These are phyloP conservation scores for Spongiforma sp. DNA, from an alignment of 1,284 basidiomycete genomes.

Conservation along the genomic window DNA sequence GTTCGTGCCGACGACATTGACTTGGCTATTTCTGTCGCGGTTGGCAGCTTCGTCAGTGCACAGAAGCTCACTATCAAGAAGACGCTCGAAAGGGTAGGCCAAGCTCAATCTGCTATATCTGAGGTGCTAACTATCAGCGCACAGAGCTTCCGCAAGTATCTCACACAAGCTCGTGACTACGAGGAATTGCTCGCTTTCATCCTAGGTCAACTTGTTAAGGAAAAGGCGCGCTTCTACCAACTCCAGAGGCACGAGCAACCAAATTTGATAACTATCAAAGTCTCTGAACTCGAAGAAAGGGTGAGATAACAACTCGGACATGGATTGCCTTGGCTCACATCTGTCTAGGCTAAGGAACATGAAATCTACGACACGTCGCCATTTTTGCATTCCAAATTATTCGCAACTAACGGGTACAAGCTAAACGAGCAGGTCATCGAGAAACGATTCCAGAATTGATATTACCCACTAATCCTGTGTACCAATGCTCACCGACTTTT, in stretches of 20 bases:
- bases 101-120: neutral
- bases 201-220: slow-evolving; percentile 94
- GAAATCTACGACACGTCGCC: slow-evolving; percentile 92
- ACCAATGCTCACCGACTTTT: slow-evolving; percentile 13
- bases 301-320: slow-evolving; percentile 49
- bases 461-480: slow-evolving; percentile 10
- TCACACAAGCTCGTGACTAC: slow-evolving; percentile 93
- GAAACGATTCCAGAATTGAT: slow-evolving; percentile 62
- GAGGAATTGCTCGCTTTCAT: slow-evolving; percentile 96
- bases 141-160: slow-evolving; percentile 96
- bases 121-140: slow-evolving; percentile 21
- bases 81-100: slow-evolving; percentile 89
- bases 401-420: slow-evolving; percentile 91
- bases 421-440: slow-evolving; percentile 67
- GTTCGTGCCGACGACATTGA: slow-evolving; percentile 98
- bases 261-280: slow-evolving; percentile 72
- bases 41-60: slow-evolving; percentile 94
- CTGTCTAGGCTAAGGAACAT: slow-evolving; percentile 83
- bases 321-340: slow-evolving; percentile 21
- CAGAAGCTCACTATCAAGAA: slow-evolving; percentile 99
- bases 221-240: slow-evolving; percentile 87
- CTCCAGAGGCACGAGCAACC: slow-evolving; percentile 80
- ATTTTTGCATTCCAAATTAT: slow-evolving; percentile 87
- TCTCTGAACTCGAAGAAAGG: slow-evolving; percentile 82
- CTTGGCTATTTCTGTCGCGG: slow-evolving; percentile 93